Evolutionary conservation across 352 stramenopile genomes (phyloP).

Genomic region (Pythium scleroteichum): DNA sequence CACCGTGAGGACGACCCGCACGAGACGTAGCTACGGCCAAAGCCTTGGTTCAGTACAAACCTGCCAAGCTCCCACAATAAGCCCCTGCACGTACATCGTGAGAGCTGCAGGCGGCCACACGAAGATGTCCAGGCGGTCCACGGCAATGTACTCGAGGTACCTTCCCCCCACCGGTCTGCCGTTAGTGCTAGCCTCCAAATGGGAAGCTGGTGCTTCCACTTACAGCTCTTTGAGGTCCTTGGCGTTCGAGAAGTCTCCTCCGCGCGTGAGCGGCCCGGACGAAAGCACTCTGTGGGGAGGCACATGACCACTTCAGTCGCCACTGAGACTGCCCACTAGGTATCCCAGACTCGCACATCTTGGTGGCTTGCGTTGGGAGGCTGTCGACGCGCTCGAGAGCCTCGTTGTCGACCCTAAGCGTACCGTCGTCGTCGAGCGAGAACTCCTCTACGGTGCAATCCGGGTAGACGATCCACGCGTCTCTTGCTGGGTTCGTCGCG

Average conservation of each 20-base stretch:
- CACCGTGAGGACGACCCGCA: too few relatives aligned
- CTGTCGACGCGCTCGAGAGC: not conserved
- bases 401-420: not conserved
- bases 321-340: not conserved
- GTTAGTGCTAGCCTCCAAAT: not conserved
- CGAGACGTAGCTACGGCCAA: too few relatives aligned
- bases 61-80: too few relatives aligned
- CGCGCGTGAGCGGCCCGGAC: not conserved
- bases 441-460: not conserved
- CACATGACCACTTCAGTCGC: not conserved
- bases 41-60: too few relatives aligned
- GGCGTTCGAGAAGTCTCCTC: not conserved
- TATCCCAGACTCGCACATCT: not conserved
- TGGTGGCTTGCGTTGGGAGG: not conserved
- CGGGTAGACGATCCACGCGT: not conserved
- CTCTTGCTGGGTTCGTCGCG: not conserved
- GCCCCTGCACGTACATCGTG: too few relatives aligned
- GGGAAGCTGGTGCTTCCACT: not conserved
- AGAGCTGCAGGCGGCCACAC: too few relatives aligned
- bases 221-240: not conserved
- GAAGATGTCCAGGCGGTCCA: too few relatives aligned
- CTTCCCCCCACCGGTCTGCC: not conserved
- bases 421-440: not conserved
- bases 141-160: too few relatives aligned
- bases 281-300: not conserved